A percentile compares a stretch with the other conserved stretches of the same genome.
These are phyloP conservation scores for Nelumbo lutea DNA, from an alignment of 164 flowering plant genomes.

Conservation along the genomic window DNA sequence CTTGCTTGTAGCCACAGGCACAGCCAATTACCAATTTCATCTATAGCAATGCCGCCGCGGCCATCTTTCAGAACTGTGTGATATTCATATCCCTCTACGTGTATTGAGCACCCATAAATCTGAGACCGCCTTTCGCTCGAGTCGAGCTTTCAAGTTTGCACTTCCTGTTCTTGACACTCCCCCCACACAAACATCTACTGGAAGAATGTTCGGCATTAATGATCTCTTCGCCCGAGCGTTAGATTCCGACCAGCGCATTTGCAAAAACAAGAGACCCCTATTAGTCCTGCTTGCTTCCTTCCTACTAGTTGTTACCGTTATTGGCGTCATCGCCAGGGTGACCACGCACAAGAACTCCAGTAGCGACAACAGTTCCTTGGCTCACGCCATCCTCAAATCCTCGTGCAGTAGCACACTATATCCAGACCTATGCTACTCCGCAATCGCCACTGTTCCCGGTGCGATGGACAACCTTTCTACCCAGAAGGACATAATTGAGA, in stretches of 20 bases:
- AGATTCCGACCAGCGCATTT: constrained; percentile 20
- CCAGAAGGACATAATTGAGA: constrained; percentile 55
- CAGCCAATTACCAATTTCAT: constrained; percentile 48
- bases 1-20: constrained; percentile 49
- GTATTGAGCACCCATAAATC: no score
- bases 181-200: no score
- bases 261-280: constrained; percentile 33
- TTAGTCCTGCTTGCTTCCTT: constrained; percentile 30
- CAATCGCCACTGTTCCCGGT: constrained; percentile 33
- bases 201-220: constrained; percentile 18
- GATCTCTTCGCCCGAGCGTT: constrained; percentile 24
- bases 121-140: no score
- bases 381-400: constrained; percentile 50
- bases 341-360: constrained; percentile 14
- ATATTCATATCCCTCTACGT: constrained; percentile 61
- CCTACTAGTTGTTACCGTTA: constrained; percentile 30
- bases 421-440: constrained; percentile 66
- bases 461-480: constrained; percentile 19
- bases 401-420: constrained; percentile 56
- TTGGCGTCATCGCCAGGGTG: constrained; percentile 37
- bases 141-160: no score
- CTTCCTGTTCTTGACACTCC: no score
- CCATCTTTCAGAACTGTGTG: constrained; percentile 64
- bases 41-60: constrained; percentile 64
- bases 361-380: not conserved